Base-by-base conservation (phyloP, 2,329 filamentous ascomycete species). In the Bimuria novae-zelandiae region DNA sequence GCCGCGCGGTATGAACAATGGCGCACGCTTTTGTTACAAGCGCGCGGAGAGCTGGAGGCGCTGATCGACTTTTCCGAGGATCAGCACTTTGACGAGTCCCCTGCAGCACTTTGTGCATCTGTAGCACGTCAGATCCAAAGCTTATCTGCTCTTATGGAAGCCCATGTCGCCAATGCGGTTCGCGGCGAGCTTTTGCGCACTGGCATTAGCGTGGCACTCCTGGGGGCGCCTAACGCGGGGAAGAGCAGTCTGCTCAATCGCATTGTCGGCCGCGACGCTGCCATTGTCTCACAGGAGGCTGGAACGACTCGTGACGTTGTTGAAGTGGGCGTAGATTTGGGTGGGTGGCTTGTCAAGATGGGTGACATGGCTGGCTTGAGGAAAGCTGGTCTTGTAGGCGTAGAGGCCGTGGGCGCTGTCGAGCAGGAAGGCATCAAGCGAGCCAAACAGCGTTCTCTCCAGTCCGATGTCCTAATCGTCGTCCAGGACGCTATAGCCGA, bases 21-120 rank as follows among this genome's bases (percentile, higher is more conserved):
- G 94, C 85, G 93, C 22, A 78, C 84, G 58, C 80, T 86, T 59
- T 76, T 99, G 16, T 79, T 97, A 6, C 82, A 88, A 57, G 92
- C 92, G 8, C 85, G 94, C 1, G 94, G 91, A 8, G 92, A 97
- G 75, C 81, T 99, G 33, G 94, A 99, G 75, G 94, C 94, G 0
- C 77, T 99, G 61, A 97, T 99, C 56, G 94, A 99, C 74, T 99
- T 99, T 71, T 89, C 90, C 1, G 94, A 99, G 72, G 94, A 97
- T 67, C 93, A 99, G 75, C 90, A 97, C 76, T 96, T 99, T 67
- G 92, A 97, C 62, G 92, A 96, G 73, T 88, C 90, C 2, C 89
- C 91, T 0, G 76, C 81, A 0, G 83, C 89, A 50, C 79, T 97
- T 19, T 81, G 95, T 39, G 72, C 69, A 0, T 90, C 86, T 43